Conservation (phyloP, 1,284 basidiomycete species). For the Sutorius eximius region DNA sequence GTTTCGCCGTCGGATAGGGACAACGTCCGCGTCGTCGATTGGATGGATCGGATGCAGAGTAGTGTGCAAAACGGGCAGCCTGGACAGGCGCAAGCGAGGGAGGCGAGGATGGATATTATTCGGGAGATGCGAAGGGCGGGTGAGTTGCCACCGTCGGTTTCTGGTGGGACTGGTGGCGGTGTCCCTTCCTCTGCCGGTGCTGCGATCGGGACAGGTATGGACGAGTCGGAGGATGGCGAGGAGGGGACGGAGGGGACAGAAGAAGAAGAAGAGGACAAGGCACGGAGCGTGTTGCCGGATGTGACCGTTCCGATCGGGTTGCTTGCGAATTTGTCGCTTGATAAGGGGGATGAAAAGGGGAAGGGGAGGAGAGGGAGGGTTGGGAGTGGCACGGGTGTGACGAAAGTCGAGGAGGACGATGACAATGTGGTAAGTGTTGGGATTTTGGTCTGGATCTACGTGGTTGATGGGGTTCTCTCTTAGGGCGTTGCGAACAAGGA, state of each 20-base stretch:
- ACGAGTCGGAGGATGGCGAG: constrained; percentile 29
- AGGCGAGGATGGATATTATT: constrained; percentile 29
- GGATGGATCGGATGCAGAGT: constrained; percentile 56
- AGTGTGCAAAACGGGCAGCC: constrained; percentile 30
- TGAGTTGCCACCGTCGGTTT: constrained; percentile 28
- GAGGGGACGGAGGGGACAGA: constrained; percentile 23
- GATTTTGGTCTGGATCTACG: background rate
- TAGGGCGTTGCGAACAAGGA: constrained; percentile 73
- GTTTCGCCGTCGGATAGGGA: constrained; percentile 69
- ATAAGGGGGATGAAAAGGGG: constrained; percentile 47
- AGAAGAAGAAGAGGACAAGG: constrained; percentile 41
- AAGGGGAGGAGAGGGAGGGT: constrained; percentile 36
- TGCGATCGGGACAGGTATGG: background rate
- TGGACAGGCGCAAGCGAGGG: constrained; percentile 21
- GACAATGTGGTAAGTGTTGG: constrained; percentile 52
- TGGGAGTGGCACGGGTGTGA: constrained; percentile 11
- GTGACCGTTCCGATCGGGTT: constrained; percentile 70
- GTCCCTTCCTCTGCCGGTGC: background rate
- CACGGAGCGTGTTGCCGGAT: constrained; percentile 58
- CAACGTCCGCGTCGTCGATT: constrained; percentile 67
- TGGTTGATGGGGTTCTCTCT: constrained; percentile 24
- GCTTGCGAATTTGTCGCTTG: constrained; percentile 68
- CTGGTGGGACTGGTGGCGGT: background rate
- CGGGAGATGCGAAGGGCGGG: constrained; percentile 28
- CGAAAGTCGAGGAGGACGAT: constrained; percentile 49